Evolutionary conservation across 1,139 yeast genomes (phyloP).

Genomic region (Taphrina betulina): DNA sequence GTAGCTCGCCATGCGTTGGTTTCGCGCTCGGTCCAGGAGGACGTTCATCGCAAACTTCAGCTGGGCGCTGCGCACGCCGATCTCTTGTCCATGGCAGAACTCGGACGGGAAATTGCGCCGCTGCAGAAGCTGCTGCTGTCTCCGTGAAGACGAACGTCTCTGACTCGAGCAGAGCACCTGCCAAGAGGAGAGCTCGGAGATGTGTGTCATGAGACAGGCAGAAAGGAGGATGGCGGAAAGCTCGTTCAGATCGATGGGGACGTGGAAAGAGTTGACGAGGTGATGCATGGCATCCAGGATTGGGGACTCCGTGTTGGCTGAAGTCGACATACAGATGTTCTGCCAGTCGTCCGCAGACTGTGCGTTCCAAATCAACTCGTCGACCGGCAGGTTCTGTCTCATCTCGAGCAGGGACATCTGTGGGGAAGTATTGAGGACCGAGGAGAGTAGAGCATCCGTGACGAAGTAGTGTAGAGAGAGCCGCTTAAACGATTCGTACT

Average conservation of each 20-base stretch:
- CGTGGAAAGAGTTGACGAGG: slow-evolving; percentile 9
- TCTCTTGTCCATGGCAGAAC: slow-evolving; percentile 4
- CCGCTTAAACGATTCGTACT: slow-evolving; percentile 13
- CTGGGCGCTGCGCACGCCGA: slow-evolving; percentile 6
- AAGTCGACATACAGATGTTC: not conserved
- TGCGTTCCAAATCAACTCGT: slow-evolving; percentile 21
- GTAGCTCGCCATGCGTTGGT: not conserved
- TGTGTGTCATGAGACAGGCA: slow-evolving; percentile 7
- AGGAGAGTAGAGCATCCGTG: slow-evolving; percentile 2
- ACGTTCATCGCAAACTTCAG: slow-evolving; percentile 21
- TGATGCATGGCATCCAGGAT: slow-evolving; percentile 10
- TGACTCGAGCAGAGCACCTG: not conserved
- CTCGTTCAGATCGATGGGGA: slow-evolving; percentile 10
- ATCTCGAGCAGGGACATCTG: slow-evolving; percentile 4
- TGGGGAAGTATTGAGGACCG: not conserved
- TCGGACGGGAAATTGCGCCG: not conserved
- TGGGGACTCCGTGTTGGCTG: slow-evolving; percentile 9
- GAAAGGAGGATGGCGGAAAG: slow-evolving; percentile 14
- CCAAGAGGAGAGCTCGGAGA: slow-evolving; percentile 10
- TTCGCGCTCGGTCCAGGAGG: slow-evolving; percentile 7
- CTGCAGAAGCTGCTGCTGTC: not conserved
- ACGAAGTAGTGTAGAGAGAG: not conserved
- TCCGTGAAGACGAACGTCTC: not conserved
- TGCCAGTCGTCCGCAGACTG: slow-evolving; percentile 16
- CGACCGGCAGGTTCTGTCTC: slow-evolving; percentile 19